Evolutionary conservation across 805 yeast species (phyloP), one percentile per base, ranked within the genome.

Genomic region (Candida takata): DNA sequence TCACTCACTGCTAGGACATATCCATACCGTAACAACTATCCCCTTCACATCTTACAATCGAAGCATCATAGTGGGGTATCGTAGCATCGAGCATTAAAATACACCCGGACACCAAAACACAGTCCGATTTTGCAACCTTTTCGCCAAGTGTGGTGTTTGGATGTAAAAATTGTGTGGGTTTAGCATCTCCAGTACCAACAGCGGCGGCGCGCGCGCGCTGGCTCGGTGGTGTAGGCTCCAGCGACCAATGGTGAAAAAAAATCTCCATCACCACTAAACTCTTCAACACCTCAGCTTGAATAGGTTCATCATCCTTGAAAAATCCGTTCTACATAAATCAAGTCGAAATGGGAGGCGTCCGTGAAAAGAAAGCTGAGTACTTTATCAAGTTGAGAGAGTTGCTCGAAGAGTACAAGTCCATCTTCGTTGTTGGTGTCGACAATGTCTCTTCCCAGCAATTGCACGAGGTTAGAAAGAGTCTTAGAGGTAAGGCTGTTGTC

Each of bases 281-380:
- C 16, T 29, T 5, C 17, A 17, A 14, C 17, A 16, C 4, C 7
- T 4, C 11, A 3, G 6, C 12, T n/a, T 7, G 12, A 23, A 24
- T 12, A 10, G 20, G 36, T 28, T 25, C 30, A 34, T 29, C 17
- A 26, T 19, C 81, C 92, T 85, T 85, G 84, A 85, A 85, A 81
- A 78, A 81, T 70, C 95, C 95, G 84, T 78, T 72, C 87, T 78
- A 68, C 78, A 69, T 29, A 34, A 24, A 27, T 23, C 44, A 61
- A 81, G 85, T 85, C 88, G 97, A 87, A 84, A 92, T 92, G 98
- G 98, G 97, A 88, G 97, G 97, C 76, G 68, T 84, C 74, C 90
- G 95, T 76, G 97, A 86, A 65, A 90, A 88, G 79, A 92, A 92
- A 73, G 79, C 62, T 65, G 94, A 85, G 71, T 92, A 92, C 81